Evolutionary conservation across 208 protist species (phyloP).

Genomic region (Tritrichomonas foetus): DNA sequence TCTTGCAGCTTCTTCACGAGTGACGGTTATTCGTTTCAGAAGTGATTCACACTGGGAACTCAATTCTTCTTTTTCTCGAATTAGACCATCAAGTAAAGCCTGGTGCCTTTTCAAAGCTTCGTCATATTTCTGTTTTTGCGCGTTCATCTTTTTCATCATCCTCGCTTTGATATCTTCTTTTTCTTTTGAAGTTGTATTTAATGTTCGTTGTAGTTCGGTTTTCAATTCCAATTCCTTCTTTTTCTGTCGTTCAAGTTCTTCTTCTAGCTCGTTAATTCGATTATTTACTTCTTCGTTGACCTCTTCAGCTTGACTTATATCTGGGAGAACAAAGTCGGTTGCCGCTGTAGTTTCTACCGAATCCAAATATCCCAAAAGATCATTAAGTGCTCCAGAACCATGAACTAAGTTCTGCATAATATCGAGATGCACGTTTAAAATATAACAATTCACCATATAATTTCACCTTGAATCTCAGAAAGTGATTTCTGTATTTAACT

Average conservation of each 20-base stretch:
- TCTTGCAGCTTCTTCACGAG: background rate
- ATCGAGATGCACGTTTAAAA: too few species aligned
- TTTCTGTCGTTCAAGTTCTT: background rate
- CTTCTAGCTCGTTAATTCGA: background rate
- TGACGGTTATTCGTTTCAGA: background rate
- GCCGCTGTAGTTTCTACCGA: background rate
- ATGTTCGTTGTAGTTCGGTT: background rate
- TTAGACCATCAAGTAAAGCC: background rate
- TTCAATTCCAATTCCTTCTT: background rate
- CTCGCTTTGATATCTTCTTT: background rate
- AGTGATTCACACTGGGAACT: background rate
- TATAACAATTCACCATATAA: too few species aligned
- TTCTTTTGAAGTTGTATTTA: background rate
- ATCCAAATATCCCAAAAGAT: slow-evolving; percentile 12
- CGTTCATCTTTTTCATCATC: background rate
- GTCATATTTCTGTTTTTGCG: slow-evolving; percentile 9
- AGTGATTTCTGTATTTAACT: too few species aligned
- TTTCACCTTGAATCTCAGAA: too few species aligned
- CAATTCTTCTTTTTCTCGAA: background rate
- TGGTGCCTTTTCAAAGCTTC: background rate
- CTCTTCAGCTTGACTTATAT: slow-evolving; percentile 8
- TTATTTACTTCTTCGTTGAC: background rate
- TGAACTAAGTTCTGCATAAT: too few species aligned
- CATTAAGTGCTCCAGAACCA: background rate
- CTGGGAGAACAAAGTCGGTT: background rate